These are phyloP conservation scores for Poa pratensis DNA, from an alignment of 176 grass and related monocot genomes.

Conservation along the genomic window DNA sequence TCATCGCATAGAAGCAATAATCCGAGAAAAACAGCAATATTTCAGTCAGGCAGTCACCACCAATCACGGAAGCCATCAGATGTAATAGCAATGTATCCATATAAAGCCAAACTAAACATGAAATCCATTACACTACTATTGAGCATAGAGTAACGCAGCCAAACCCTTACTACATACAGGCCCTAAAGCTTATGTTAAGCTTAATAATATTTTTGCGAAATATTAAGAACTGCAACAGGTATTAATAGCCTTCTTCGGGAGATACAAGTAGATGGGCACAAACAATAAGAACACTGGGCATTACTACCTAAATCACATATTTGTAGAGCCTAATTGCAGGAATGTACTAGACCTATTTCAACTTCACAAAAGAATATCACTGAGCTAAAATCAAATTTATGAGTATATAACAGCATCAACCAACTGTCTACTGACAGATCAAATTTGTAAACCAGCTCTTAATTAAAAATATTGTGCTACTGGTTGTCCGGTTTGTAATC, in stretches of 20 bases:
- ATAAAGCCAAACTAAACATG: background rate
- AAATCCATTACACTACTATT: background rate
- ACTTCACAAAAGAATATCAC: no score
- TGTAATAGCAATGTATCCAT: background rate
- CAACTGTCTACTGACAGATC: background rate
- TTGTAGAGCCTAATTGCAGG: background rate
- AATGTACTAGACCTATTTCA: background rate
- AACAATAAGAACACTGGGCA: no score
- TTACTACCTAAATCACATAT: no score
- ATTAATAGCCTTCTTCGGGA: background rate
- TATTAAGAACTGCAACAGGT: background rate
- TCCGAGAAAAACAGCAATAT: no score
- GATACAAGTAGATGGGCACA: background rate
- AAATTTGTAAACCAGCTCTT: no score
- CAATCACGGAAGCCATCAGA: background rate
- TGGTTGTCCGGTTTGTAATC: background rate
- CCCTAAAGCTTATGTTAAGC: background rate
- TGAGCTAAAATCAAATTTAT: no score
- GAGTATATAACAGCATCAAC: background rate
- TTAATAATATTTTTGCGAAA: no score
- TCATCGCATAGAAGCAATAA: background rate
- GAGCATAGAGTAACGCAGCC: no score
- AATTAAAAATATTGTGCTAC: background rate
- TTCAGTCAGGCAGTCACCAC: no score
- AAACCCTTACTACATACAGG: no score